A percentile compares a stretch with the other conserved stretches of the same genome.
Conservation (phyloP, 306 rosid species). For the Luffa acutangula region DNA sequence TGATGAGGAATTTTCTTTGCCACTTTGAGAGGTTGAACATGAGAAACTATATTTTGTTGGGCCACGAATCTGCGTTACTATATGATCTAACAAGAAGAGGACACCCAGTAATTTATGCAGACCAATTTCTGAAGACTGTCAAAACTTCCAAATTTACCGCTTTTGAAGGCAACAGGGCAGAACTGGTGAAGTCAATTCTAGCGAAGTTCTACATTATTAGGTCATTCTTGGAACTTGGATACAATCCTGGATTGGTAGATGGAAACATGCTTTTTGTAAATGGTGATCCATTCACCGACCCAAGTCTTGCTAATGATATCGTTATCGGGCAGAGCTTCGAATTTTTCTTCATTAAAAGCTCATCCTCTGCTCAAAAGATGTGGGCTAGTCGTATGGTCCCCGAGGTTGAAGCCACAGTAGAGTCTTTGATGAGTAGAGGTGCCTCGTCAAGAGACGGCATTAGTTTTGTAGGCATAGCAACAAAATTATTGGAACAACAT, state of each 20-base stretch:
- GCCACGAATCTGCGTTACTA: constrained; percentile 45
- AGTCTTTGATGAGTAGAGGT: constrained; percentile 29
- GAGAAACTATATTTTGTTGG: constrained; percentile 51
- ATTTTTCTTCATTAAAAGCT: constrained; percentile 40
- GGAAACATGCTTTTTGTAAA: constrained; percentile 50
- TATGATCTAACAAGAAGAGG: constrained; percentile 81
- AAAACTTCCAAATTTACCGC: constrained; percentile 25
- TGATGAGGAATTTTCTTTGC: constrained; percentile 58
- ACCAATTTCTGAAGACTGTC: constrained; percentile 38
- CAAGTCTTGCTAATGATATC: constrained; percentile 28
- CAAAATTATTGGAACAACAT: constrained; percentile 23
- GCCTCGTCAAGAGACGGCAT: constrained; percentile 15
- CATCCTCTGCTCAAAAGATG: constrained; percentile 35
- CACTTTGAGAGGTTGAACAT: constrained; percentile 72
- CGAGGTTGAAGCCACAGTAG: constrained; percentile 23
- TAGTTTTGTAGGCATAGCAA: constrained; percentile 32
- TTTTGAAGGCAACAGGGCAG: constrained; percentile 26
- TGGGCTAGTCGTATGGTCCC: constrained; percentile 31
- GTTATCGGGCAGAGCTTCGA: constrained; percentile 35
- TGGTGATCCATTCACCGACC: constrained; percentile 24
- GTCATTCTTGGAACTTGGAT: constrained; percentile 44
- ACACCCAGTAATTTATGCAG: constrained; percentile 47
- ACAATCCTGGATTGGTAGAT: constrained; percentile 45
- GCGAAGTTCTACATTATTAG: constrained; percentile 38
- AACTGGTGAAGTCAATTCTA: constrained; percentile 32